phyloP scores from a whole-genome alignment of 345 rosid species.

The Bretschneidera sinensis region DNA sequence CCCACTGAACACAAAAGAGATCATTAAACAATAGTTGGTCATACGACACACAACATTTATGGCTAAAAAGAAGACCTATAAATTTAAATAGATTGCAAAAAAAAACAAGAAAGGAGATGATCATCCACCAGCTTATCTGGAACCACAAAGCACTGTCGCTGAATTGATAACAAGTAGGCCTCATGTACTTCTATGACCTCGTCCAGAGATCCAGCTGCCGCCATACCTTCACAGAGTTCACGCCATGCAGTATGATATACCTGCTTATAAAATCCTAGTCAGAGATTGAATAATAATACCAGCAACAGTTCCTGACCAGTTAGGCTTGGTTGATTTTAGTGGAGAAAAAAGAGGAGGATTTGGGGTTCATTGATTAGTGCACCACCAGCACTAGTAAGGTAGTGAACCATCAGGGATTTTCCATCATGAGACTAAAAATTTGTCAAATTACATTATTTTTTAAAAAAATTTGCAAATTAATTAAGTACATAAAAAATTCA shows the following conservation, averaged over 20 bases:
- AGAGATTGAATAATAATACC: conserved; percentile 5
- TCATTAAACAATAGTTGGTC: conserved; percentile 3
- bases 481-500: too few species aligned
- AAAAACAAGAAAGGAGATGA: conserved; percentile 12
- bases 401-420: too few species aligned
- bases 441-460: too few species aligned
- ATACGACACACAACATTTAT: conserved; percentile 7
- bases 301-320: background rate
- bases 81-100: conserved; percentile 2
- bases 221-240: conserved; percentile 89
- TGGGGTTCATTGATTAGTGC: too few species aligned
- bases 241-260: conserved; percentile 98
- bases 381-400: too few species aligned
- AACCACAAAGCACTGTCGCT: conserved; percentile 94
- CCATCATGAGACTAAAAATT: too few species aligned
- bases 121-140: conserved; percentile 87
- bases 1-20: conserved; percentile 55
- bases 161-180: conserved; percentile 83
- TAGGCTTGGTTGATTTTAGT: background rate
- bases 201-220: conserved; percentile 83
- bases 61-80: conserved; percentile 7
- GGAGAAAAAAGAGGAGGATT: background rate
- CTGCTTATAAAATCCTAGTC: conserved; percentile 40
- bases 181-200: conserved; percentile 97
- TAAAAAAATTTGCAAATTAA: too few species aligned